Evolutionary conservation across 2,329 filamentous ascomycete genomes (phyloP), one percentile per base, ranked within the genome.

Genomic region (Lojkania enalia): DNA sequence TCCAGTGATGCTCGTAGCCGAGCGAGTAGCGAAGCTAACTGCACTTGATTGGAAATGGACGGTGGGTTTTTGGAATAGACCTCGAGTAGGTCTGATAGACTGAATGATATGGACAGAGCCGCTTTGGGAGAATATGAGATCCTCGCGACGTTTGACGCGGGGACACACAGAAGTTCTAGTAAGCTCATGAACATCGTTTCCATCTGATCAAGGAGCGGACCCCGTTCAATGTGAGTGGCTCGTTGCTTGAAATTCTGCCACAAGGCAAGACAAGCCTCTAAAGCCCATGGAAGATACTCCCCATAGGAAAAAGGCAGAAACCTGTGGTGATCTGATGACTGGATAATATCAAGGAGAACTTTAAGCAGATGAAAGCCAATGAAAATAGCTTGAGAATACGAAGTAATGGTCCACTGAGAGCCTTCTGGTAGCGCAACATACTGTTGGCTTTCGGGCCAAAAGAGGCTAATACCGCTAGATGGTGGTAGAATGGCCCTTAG

Each of bases 341-440:
- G 5, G 12, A 20, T 33, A 20, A 39, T 37, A 25, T 49, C 35
- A 6, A 52, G 20, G 15, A 69, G 25, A 3, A 53, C 51, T 16
- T 55, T 32, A 13, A 67, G 52, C 15, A 68, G 49, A 15, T 46
- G 57, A 19, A 69, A 52, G 0, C 56, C 63, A 19, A 67, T 42
- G 25, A 62, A 51, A 7, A 63, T 52, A 3, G 64, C 61, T 30
- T 54, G 57, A 2, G 44, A 40, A 13, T 46, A 60, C 16, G 58
- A 63, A 9, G 42, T 49, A n/a, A 67, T 49, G 3, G 44, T 57
- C 21, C 52, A 58, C 36, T 75, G 73, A 29, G 67, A 63, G 16
- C 67, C 67, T 27, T 71, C 64, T 9, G 73, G 71, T 14, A 75
- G 49, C 4, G 71, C 71, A 43, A 75, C 64, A 9, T 67, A 58